Conservation (phyloP, 345 rosid genomes). For the Dipteronia dyeriana region DNA sequence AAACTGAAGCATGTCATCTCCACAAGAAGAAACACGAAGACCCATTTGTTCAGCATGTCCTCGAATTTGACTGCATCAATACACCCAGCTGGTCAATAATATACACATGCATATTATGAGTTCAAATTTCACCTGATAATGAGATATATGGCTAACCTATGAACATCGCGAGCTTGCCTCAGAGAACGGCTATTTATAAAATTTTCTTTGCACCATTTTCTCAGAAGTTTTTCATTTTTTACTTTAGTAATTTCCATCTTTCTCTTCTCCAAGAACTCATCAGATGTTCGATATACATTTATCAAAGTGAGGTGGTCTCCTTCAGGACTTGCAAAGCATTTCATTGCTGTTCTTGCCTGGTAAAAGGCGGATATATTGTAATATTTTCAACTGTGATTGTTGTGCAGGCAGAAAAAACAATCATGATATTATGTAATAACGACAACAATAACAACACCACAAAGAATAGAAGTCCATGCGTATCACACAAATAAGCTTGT, state of each 20-base stretch:
- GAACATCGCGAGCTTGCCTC: constrained; percentile 80
- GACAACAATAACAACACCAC: constrained; percentile 5
- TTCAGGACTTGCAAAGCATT: constrained; percentile 80
- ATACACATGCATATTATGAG: no score
- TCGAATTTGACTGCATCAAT: constrained; percentile 71
- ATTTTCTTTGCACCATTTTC: constrained; percentile 92
- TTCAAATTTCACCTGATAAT: constrained; percentile 8
- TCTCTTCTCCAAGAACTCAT: constrained; percentile 68
- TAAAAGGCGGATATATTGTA: constrained; percentile 21
- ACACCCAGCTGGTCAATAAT: constrained; percentile 8
- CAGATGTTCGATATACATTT: constrained; percentile 72
- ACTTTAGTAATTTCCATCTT: constrained; percentile 34
- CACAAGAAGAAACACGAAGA: constrained; percentile 71
- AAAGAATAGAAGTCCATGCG: background rate
- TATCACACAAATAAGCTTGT: background rate
- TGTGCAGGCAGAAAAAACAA: background rate
- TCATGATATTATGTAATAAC: background rate
- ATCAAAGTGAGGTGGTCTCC: constrained; percentile 89
- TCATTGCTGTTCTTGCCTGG: constrained; percentile 75
- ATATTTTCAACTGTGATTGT: constrained; percentile 12
- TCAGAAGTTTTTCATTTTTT: constrained; percentile 57
- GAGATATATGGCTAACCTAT: constrained; percentile 45
- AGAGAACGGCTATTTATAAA: constrained; percentile 73
- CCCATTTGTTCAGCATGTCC: constrained; percentile 79
- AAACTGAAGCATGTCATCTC: constrained; percentile 74